These are phyloP conservation scores for Ocimum tenuiflorum DNA, from an alignment of 257 asterid genomes.

Conservation along the genomic window DNA sequence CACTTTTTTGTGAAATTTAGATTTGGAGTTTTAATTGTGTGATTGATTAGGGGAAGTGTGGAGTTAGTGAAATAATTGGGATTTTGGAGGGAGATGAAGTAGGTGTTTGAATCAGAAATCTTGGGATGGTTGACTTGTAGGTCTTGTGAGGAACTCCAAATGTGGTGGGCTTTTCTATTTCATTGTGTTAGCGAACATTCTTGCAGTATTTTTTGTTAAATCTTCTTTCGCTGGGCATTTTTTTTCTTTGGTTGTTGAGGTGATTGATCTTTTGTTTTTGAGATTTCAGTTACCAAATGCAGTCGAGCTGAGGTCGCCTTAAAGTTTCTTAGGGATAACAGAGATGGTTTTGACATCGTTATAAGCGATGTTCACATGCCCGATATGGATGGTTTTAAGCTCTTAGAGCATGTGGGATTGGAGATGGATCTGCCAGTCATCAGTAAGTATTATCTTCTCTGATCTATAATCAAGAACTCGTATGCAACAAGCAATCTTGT, in stretches of 20 bases:
- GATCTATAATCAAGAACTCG: not conserved
- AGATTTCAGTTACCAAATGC: conserved; percentile 59
- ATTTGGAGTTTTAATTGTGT: conserved; percentile 7
- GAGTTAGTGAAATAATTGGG: conserved; percentile 11
- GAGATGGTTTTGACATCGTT: conserved; percentile 42
- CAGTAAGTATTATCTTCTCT: conserved; percentile 28
- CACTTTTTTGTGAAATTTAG: not conserved
- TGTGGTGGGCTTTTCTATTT: conserved; percentile 4
- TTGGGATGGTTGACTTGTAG: conserved; percentile 22
- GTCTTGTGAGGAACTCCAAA: conserved; percentile 19
- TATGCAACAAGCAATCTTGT: not conserved
- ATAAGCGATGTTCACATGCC: conserved; percentile 48
- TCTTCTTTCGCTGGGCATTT: not conserved
- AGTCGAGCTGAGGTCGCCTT: conserved; percentile 72
- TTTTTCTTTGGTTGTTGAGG: not conserved
- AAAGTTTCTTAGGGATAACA: conserved; percentile 43
- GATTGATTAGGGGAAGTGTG: conserved; percentile 9
- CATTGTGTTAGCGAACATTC: conserved; percentile 1
- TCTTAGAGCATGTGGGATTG: conserved; percentile 37
- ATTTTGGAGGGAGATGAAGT: not conserved
- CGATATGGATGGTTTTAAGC: conserved; percentile 51
- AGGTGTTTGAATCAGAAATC: not conserved
- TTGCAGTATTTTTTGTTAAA: not conserved
- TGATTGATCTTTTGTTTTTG: conserved; percentile 6
- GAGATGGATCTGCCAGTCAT: conserved; percentile 55